Percentiles rank a stretch among this genome's conserved stretches.
These are phyloP conservation scores for Sphagnum magellanicum DNA, from an alignment of 228 moss, liverwort and hornwort genomes.

Conservation along the genomic window DNA sequence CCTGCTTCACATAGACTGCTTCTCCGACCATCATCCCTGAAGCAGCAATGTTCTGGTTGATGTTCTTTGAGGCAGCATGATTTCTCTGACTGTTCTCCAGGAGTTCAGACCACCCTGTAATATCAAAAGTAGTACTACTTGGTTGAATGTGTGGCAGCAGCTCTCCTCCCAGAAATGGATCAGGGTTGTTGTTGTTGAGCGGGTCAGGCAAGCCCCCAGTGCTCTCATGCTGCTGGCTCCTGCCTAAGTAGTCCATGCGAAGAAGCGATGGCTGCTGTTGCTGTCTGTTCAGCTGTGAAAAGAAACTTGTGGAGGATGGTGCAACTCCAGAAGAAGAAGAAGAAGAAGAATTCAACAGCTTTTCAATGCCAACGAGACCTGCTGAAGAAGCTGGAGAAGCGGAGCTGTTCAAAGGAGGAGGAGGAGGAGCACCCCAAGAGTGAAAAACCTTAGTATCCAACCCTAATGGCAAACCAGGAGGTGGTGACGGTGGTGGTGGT, in stretches of 20 bases:
- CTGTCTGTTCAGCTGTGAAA: conserved; percentile 14
- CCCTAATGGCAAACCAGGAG: no score
- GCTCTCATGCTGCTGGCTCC: no score
- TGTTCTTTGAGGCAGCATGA: conserved; percentile 1
- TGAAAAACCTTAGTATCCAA: no score
- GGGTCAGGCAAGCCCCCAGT: conserved; percentile 10
- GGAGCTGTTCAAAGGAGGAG: no score
- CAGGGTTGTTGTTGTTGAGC: neutral
- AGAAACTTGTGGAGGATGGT: neutral
- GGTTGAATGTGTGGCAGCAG: conserved; percentile 11
- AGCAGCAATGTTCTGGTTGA: neutral
- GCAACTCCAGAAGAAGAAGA: conserved; percentile 24
- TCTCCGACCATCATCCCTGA: neutral
- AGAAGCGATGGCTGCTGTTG: neutral
- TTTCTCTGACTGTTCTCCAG: conserved; percentile 26
- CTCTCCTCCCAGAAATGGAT: conserved; percentile 14
- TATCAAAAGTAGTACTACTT: conserved; percentile 8
- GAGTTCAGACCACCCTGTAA: conserved; percentile 31
- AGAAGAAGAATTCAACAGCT: conserved; percentile 28
- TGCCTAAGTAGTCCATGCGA: no score
- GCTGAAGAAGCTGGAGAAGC: neutral
- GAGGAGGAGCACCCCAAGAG: no score
- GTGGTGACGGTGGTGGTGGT: no score
- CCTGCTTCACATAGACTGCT: conserved; percentile 19
- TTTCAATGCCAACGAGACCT: conserved; percentile 17